phyloP scores from a whole-genome alignment of 768 basidiomycete genomes.

The Tulasnella calospora region DNA sequence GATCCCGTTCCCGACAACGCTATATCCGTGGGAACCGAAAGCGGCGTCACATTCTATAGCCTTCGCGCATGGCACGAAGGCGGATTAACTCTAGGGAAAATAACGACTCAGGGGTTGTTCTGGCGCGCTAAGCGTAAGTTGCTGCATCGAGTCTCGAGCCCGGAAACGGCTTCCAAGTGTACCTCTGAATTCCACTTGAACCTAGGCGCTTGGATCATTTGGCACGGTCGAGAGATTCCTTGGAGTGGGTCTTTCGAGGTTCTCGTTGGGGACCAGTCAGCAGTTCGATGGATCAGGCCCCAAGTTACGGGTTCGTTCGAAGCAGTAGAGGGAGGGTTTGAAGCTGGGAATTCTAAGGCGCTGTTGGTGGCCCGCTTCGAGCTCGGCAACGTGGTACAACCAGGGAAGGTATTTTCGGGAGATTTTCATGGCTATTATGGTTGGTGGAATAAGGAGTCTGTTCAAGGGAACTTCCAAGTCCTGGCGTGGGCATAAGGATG shows the following conservation, averaged over 20 bases:
- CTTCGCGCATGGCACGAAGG: background rate
- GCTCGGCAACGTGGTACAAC: background rate
- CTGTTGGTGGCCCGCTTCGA: background rate
- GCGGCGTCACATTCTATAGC: background rate
- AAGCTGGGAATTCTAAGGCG: background rate
- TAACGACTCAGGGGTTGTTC: background rate
- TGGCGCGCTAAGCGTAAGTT: background rate
- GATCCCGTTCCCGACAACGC: background rate
- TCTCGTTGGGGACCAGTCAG: background rate
- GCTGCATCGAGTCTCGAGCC: background rate
- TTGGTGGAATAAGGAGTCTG: background rate
- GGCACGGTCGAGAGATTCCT: background rate
- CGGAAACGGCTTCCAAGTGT: background rate
- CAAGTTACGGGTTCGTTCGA: background rate
- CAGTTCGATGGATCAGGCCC: background rate
- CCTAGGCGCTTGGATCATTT: background rate
- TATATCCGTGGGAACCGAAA: background rate
- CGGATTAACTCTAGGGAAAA: background rate
- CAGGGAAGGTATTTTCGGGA: background rate
- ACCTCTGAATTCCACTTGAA: background rate
- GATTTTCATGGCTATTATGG: background rate
- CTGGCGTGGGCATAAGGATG: background rate
- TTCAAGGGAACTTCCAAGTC: background rate
- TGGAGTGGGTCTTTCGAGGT: background rate
- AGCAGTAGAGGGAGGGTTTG: background rate